These are phyloP conservation scores for Leucosporidium creatinivorum DNA, from an alignment of 768 basidiomycete species.

Conservation along the genomic window DNA sequence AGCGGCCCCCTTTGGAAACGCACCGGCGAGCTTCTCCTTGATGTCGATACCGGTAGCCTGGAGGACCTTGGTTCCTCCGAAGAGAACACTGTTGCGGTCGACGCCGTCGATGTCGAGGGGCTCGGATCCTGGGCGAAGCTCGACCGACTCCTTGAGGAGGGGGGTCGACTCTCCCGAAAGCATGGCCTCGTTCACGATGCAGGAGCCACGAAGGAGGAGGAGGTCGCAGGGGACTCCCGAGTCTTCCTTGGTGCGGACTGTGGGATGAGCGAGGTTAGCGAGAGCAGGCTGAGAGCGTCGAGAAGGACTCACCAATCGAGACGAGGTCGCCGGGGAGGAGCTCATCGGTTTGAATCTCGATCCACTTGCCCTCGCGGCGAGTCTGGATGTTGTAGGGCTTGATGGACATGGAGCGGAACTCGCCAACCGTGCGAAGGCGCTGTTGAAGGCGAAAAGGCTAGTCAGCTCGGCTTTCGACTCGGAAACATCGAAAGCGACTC, in stretches of 20 bases:
- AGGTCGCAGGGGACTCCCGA: slow-evolving; percentile 89
- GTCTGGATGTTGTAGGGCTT: slow-evolving; percentile 79
- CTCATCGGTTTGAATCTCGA: slow-evolving; percentile 69
- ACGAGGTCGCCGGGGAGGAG: slow-evolving; percentile 89
- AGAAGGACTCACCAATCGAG: slow-evolving; percentile 56
- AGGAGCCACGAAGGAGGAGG: slow-evolving; percentile 80
- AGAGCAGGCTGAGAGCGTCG: neutral
- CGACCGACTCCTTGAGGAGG: slow-evolving; percentile 87
- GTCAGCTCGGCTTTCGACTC: slow-evolving; percentile 7
- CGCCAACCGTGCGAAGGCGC: slow-evolving; percentile 86
- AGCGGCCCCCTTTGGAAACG: neutral
- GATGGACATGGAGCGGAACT: slow-evolving; percentile 95
- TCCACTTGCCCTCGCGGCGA: slow-evolving; percentile 71
- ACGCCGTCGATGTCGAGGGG: slow-evolving; percentile 73
- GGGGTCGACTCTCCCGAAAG: slow-evolving; percentile 97
- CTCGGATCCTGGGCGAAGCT: slow-evolving; percentile 67
- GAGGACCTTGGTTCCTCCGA: slow-evolving; percentile 93
- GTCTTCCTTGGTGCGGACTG: slow-evolving; percentile 55
- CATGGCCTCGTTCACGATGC: slow-evolving; percentile 99
- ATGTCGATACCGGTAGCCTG: slow-evolving; percentile 54
- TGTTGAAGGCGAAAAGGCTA: slow-evolving; percentile 40
- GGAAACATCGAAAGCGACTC: neutral
- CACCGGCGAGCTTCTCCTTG: slow-evolving; percentile 36
- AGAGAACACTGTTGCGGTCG: slow-evolving; percentile 82
- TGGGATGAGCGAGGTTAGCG: neutral